A percentile compares a stretch with the other conserved stretches of the same genome.
Conservation (phyloP, 1,284 basidiomycete species). For the Sanghuangporus sanghuang region DNA sequence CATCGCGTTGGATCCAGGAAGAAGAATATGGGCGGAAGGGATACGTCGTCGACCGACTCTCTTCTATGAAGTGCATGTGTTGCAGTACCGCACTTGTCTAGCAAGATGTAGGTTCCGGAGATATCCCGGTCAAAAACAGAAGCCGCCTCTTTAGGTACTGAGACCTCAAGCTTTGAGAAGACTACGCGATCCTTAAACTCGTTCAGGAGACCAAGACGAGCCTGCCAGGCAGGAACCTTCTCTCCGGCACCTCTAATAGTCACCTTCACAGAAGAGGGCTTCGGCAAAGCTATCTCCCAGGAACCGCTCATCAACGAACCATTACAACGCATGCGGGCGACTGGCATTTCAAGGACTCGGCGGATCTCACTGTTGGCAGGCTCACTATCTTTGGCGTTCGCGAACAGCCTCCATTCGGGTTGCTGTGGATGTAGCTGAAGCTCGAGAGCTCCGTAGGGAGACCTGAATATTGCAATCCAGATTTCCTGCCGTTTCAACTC, state of each 20-base stretch:
- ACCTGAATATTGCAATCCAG: conserved; percentile 82
- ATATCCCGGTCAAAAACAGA: conserved; percentile 73
- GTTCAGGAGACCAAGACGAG: conserved; percentile 71
- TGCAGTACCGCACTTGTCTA: conserved; percentile 88
- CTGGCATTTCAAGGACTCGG: conserved; percentile 65
- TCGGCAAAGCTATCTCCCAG: conserved; percentile 84
- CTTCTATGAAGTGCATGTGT: conserved; percentile 82
- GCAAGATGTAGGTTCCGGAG: conserved; percentile 72
- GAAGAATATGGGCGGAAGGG: conserved; percentile 69
- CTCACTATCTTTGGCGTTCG: conserved; percentile 59
- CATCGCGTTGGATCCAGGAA: conserved; percentile 83
- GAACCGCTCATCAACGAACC: conserved; percentile 59
- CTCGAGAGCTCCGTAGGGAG: conserved; percentile 67
- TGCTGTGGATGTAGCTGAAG: conserved; percentile 71
- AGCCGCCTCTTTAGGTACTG: conserved; percentile 45
- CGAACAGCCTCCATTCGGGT: conserved; percentile 86
- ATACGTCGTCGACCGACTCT: conserved; percentile 35
- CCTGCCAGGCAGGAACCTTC: conserved; percentile 81
- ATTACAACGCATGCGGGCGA: conserved; percentile 69
- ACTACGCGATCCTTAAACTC: conserved; percentile 66
- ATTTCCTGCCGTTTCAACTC: conserved; percentile 83
- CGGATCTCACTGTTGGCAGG: conserved; percentile 82
- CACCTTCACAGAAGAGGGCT: conserved; percentile 47
- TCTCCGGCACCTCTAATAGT: conserved; percentile 65
- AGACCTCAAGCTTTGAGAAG: conserved; percentile 62